A percentile compares a stretch with the other conserved stretches of the same genome.
Evolutionary conservation across 2,329 filamentous ascomycete genomes (phyloP).

Genomic region (Verticillium dahliae): DNA sequence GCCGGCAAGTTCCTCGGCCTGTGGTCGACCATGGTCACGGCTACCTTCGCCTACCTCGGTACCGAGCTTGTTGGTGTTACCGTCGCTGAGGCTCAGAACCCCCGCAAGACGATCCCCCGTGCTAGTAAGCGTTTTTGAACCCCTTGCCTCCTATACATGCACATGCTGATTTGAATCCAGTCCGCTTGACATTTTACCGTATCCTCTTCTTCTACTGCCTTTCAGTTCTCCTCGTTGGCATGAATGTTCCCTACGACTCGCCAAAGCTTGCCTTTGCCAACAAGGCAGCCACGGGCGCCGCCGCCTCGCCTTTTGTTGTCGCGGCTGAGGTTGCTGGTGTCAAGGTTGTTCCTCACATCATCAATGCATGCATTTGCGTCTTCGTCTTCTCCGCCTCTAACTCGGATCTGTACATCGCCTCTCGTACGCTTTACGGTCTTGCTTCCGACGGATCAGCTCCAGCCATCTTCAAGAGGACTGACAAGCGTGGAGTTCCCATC

Average conservation of each 20-base stretch:
- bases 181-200: conserved; percentile 75
- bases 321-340: conserved; percentile 62
- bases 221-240: conserved; percentile 67
- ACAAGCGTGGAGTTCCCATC: conserved; percentile 65
- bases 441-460: conserved; percentile 68
- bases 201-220: conserved; percentile 76
- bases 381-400: conserved; percentile 75
- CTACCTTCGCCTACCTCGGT: conserved; percentile 73
- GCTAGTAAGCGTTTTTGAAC: conserved; percentile 35
- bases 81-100: conserved; percentile 74
- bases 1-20: conserved; percentile 53
- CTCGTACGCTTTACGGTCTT: conserved; percentile 66
- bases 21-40: conserved; percentile 68
- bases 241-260: conserved; percentile 69
- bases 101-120: conserved; percentile 66
- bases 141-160: neutral
- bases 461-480: conserved; percentile 62
- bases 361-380: conserved; percentile 68
- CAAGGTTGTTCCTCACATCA: conserved; percentile 54
- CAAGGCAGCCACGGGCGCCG: conserved; percentile 42
- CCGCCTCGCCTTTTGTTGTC: conserved; percentile 69
- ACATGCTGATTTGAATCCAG: neutral
- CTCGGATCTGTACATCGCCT: conserved; percentile 71
- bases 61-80: conserved; percentile 74
- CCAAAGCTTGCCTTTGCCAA: conserved; percentile 51